Conservation (phyloP, 2,329 filamentous ascomycete genomes). For the Calonectria hongkongensis region DNA sequence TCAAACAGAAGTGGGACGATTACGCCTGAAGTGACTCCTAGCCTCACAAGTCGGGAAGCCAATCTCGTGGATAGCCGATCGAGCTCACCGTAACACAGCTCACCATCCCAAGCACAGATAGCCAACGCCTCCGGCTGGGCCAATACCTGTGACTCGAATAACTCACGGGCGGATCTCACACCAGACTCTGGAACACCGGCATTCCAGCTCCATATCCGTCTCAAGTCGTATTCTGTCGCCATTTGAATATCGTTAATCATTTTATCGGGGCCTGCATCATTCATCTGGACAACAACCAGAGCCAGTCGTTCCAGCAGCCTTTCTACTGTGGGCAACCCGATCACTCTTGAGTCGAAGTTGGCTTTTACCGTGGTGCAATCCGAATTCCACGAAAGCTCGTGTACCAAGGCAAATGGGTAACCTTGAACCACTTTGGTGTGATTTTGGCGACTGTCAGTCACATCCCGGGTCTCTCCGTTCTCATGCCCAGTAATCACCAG, state of each 20-base stretch:
- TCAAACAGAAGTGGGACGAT: slow-evolving; percentile 3
- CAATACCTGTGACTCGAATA: neutral
- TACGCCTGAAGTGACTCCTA: neutral
- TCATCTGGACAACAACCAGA: slow-evolving; percentile 33
- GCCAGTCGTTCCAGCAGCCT: slow-evolving; percentile 28
- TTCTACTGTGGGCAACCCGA: neutral
- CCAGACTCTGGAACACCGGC: neutral
- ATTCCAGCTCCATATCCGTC: neutral
- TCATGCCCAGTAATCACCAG: slow-evolving; percentile 33
- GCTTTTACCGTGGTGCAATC: slow-evolving; percentile 10
- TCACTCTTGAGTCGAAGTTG: slow-evolving; percentile 24
- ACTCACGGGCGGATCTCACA: neutral
- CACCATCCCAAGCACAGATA: slow-evolving; percentile 49
- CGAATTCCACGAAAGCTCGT: slow-evolving; percentile 14
- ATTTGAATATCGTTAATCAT: neutral
- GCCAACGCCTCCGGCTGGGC: neutral
- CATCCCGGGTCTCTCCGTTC: no score
- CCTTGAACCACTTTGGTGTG: neutral
- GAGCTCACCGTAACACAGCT: neutral
- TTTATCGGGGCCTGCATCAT: neutral
- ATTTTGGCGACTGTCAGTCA: neutral
- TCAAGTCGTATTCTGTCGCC: neutral
- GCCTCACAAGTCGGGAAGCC: neutral
- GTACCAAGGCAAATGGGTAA: slow-evolving; percentile 24
- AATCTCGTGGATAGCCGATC: neutral